Conservation (phyloP, 2,329 filamentous ascomycete species). For the Talaromyces sp. region DNA sequence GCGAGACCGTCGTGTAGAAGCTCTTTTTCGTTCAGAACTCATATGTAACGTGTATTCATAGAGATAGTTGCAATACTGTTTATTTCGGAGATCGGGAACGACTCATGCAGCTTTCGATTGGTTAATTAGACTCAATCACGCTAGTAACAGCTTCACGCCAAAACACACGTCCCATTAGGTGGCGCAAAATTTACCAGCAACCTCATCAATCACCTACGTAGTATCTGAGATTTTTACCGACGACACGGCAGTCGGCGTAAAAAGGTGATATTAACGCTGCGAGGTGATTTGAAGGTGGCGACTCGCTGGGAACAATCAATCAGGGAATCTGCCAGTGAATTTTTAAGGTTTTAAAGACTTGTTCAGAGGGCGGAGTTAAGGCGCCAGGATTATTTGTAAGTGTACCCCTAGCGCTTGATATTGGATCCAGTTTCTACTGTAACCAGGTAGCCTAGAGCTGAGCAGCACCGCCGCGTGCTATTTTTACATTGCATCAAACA, state of each 20-base stretch:
- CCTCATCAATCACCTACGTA: not conserved
- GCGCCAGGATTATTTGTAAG: not conserved
- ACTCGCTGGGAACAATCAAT: not conserved
- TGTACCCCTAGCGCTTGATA: not conserved
- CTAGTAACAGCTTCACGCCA: not conserved
- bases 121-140: not conserved
- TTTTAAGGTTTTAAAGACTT: not conserved
- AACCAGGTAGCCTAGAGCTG: not conserved
- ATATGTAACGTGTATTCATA: slow-evolving; percentile 1
- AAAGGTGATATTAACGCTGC: not conserved
- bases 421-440: not conserved
- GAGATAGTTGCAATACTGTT: not conserved
- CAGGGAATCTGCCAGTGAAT: not conserved
- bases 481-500: not conserved
- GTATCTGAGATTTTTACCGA: not conserved
- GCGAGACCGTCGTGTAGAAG: slow-evolving; percentile 13
- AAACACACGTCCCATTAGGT: not conserved
- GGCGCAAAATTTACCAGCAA: not conserved
- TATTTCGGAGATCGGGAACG: not conserved
- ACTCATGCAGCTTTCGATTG: too few relatives aligned
- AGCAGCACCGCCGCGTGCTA: not conserved
- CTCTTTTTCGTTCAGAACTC: slow-evolving; percentile 3
- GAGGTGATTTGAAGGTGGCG: not conserved
- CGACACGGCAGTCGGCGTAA: not conserved
- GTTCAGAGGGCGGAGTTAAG: not conserved